A percentile compares a stretch with the other conserved stretches of the same genome.
phyloP scores from a whole-genome alignment of 2,329 filamentous ascomycete genomes.

The Colletotrichum sp. region DNA sequence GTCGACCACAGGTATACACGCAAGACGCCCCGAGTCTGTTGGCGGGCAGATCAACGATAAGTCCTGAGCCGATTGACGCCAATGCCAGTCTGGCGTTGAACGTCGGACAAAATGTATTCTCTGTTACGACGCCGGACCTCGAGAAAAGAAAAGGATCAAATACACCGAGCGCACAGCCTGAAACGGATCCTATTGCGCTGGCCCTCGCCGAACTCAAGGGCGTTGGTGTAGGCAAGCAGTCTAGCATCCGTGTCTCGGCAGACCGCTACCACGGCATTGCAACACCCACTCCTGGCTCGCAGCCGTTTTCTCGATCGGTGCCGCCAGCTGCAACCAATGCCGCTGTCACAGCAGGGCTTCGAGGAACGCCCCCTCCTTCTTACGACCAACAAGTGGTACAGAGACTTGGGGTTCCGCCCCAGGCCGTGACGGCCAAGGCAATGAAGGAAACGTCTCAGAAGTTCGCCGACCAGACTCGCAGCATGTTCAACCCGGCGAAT shows the following conservation, averaged over 20 bases:
- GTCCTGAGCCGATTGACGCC: slow-evolving; percentile 88
- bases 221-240: slow-evolving; percentile 76
- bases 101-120: slow-evolving; percentile 94
- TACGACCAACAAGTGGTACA: slow-evolving; percentile 79
- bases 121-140: slow-evolving; percentile 81
- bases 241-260: slow-evolving; percentile 85
- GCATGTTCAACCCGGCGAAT: slow-evolving; percentile 65
- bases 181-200: slow-evolving; percentile 86
- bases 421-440: slow-evolving; percentile 88
- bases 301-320: slow-evolving; percentile 47
- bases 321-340: slow-evolving; percentile 41
- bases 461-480: slow-evolving; percentile 82
- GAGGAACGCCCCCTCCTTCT: slow-evolving; percentile 84
- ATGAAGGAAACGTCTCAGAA: slow-evolving; percentile 96
- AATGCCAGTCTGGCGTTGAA: slow-evolving; percentile 93
- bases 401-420: slow-evolving; percentile 85
- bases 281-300: slow-evolving; percentile 71
- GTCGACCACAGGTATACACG: slow-evolving; percentile 44
- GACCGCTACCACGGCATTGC: slow-evolving; percentile 94
- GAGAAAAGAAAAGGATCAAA: slow-evolving; percentile 45
- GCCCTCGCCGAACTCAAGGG: slow-evolving; percentile 93
- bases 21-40: slow-evolving; percentile 41
- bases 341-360: slow-evolving; percentile 59
- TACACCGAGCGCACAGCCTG: slow-evolving; percentile 56
- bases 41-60: slow-evolving; percentile 53